Conservation (phyloP, 192 early-diverging fungal genomes). For the Backusella circina region DNA sequence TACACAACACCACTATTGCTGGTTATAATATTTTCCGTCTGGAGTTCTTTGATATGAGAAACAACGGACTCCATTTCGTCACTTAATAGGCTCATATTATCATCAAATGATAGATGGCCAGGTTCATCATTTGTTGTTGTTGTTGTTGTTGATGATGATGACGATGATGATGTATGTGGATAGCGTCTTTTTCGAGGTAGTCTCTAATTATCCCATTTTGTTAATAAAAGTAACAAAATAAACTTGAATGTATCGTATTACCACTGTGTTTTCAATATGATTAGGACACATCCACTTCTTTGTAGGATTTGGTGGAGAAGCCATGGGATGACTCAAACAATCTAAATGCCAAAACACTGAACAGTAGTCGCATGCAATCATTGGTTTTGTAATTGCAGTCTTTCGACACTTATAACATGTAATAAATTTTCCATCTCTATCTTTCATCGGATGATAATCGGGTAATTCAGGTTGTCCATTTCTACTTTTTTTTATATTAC, state of each 20-base stretch:
- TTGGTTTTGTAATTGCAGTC: constrained; percentile 33
- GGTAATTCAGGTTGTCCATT: constrained; percentile 27
- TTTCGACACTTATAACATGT: constrained; percentile 41
- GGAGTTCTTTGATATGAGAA: neutral
- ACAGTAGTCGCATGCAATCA: constrained; percentile 51
- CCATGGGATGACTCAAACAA: constrained; percentile 48
- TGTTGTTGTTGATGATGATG: neutral
- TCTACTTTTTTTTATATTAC: constrained; percentile 15
- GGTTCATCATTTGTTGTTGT: neutral
- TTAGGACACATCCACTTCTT: constrained; percentile 58
- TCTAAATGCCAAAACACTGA: constrained; percentile 52
- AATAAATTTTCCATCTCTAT: constrained; percentile 33
- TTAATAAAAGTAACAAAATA: neutral
- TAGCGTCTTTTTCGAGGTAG: neutral
- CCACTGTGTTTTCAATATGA: constrained; percentile 41
- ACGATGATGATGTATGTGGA: neutral
- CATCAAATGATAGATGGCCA: neutral
- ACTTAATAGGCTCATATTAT: neutral
- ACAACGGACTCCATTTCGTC: neutral
- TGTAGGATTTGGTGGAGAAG: constrained; percentile 36
- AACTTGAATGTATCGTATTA: constrained; percentile 6
- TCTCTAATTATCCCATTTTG: neutral
- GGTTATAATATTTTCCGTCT: neutral
- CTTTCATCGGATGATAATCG: constrained; percentile 30
- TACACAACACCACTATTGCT: constrained; percentile 28